phyloP scores from a whole-genome alignment of 1,284 basidiomycete species.

The Microbotryum lychnidis-dioicae region DNA sequence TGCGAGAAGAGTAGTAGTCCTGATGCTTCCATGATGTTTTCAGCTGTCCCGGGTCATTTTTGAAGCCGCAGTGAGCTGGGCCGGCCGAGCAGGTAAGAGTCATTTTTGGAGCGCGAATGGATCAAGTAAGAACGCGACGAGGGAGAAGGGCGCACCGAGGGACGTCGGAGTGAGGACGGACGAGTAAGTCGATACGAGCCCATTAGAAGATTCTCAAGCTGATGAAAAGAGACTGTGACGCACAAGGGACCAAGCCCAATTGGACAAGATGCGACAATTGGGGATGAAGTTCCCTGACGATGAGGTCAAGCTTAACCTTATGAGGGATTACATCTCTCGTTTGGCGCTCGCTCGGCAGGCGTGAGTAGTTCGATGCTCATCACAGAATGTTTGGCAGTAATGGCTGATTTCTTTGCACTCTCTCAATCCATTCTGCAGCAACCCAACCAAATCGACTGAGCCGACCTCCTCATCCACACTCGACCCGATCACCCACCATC shows the following conservation, averaged over 20 bases:
- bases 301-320: conserved; percentile 69
- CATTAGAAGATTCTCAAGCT: not conserved
- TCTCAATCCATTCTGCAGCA: conserved; percentile 32
- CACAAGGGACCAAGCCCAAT: conserved; percentile 27
- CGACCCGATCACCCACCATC: conserved; percentile 54
- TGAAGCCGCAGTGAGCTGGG: conserved; percentile 79
- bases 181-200: conserved; percentile 51
- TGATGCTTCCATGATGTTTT: not conserved
- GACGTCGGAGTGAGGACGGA: conserved; percentile 52
- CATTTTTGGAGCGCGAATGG: conserved; percentile 35
- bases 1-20: not conserved
- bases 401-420: no score
- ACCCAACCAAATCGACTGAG: not conserved
- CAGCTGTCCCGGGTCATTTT: conserved; percentile 72
- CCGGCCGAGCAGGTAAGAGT: conserved; percentile 47
- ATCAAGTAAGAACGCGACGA: conserved; percentile 43
- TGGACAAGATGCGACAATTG: conserved; percentile 54
- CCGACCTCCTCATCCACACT: not conserved
- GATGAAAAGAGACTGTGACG: not conserved
- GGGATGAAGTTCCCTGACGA: conserved; percentile 66
- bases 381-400: no score
- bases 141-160: conserved; percentile 46
- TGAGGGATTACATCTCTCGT: conserved; percentile 70
- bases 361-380: conserved; percentile 43
- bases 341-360: conserved; percentile 37